Evolutionary conservation across 2,329 filamentous ascomycete genomes (phyloP).

Genomic region (Penicillium sp.): DNA sequence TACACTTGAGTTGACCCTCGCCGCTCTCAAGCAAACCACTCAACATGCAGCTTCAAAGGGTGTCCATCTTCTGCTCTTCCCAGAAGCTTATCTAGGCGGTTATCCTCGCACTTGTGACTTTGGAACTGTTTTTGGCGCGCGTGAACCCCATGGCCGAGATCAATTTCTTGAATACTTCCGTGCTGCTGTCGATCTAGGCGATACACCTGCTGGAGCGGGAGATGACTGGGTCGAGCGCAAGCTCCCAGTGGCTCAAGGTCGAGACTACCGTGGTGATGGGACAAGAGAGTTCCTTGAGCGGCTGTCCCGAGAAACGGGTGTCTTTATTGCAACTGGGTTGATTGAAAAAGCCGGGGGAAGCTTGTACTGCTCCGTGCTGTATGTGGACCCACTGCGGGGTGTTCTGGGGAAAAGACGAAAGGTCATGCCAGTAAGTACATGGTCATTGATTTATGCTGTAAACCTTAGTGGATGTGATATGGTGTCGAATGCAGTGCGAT

Average conservation of each 20-base stretch:
- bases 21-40: conserved; percentile 63
- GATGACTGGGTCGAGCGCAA: conserved; percentile 67
- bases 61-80: conserved; percentile 75
- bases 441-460: not conserved
- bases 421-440: conserved; percentile 72
- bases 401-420: conserved; percentile 83
- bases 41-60: conserved; percentile 59
- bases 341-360: conserved; percentile 80
- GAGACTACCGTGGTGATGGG: conserved; percentile 63
- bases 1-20: conserved; percentile 57
- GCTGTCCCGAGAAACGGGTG: conserved; percentile 71
- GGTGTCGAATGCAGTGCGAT: not conserved
- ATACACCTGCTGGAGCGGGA: conserved; percentile 69
- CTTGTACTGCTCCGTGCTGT: conserved; percentile 78
- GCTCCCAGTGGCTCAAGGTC: conserved; percentile 53
- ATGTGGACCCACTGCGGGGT: conserved; percentile 72
- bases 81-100: conserved; percentile 87
- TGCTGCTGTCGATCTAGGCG: conserved; percentile 76
- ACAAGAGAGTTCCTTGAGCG: conserved; percentile 76
- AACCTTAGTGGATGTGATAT: not conserved
- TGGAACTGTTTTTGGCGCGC: conserved; percentile 69
- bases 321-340: conserved; percentile 77
- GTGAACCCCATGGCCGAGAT: conserved; percentile 68
- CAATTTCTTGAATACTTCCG: conserved; percentile 81
- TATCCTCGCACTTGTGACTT: conserved; percentile 82